phyloP scores from a whole-genome alignment of 305 asterid species.

The Solanum hybrid region DNA sequence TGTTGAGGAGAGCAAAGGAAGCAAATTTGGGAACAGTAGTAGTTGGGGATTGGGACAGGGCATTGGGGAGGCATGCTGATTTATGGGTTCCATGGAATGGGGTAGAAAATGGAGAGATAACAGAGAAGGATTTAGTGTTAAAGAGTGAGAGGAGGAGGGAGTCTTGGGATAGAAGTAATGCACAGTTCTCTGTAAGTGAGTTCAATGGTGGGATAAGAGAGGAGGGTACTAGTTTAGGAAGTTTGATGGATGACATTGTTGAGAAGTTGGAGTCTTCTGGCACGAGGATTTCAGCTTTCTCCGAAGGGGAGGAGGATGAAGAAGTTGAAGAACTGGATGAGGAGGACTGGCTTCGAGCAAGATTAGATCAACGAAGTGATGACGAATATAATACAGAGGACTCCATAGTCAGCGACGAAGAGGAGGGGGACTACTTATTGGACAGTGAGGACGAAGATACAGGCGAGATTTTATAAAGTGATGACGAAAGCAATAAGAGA shows the following conservation, averaged over 20 bases:
- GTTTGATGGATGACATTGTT: constrained; percentile 42
- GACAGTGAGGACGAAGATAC: constrained; percentile 46
- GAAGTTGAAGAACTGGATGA: constrained; percentile 31
- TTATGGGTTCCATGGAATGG: constrained; percentile 77
- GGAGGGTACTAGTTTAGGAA: constrained; percentile 12
- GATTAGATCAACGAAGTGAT: constrained; percentile 8
- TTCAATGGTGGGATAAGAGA: constrained; percentile 31
- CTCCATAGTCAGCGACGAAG: constrained; percentile 23
- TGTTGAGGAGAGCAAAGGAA: constrained; percentile 70
- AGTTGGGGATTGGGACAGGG: constrained; percentile 67
- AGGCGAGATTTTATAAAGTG: constrained; percentile 19
- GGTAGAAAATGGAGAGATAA: constrained; percentile 77
- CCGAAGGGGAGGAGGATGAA: constrained; percentile 62
- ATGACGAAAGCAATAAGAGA: neutral
- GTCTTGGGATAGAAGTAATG: constrained; percentile 4
- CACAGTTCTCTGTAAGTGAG: constrained; percentile 14
- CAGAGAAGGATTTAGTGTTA: constrained; percentile 58
- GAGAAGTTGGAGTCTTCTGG: constrained; percentile 26
- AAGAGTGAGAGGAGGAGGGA: constrained; percentile 31
- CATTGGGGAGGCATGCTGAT: constrained; percentile 77
- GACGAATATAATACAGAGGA: constrained; percentile 6
- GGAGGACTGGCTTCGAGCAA: constrained; percentile 24
- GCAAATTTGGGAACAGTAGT: constrained; percentile 89
- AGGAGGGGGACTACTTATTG: constrained; percentile 33
- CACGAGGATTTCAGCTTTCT: constrained; percentile 45